Evolutionary conservation across 257 asterid species (phyloP).

Genomic region (Nicotiana benthamiana): DNA sequence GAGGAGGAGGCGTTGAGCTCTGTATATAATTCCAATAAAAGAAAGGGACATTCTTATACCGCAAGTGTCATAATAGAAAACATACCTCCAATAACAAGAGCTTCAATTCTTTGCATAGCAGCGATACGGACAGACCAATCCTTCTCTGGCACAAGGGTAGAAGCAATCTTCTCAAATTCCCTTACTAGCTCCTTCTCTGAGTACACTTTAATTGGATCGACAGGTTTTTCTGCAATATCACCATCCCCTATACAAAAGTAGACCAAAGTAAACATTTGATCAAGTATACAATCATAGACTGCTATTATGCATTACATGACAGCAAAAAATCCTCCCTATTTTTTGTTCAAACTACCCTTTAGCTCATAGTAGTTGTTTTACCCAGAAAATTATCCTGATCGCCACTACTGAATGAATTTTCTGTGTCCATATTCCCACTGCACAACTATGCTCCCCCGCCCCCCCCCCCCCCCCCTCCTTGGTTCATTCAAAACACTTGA

Average conservation of each 20-base stretch:
- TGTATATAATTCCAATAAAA: not conserved
- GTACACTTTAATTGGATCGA: slow-evolving; percentile 85
- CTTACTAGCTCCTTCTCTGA: slow-evolving; percentile 92
- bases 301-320: not conserved
- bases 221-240: slow-evolving; percentile 82
- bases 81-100: slow-evolving; percentile 91
- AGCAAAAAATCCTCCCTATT: not conserved
- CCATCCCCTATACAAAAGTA: slow-evolving; percentile 59
- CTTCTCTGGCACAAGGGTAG: slow-evolving; percentile 90
- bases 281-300: slow-evolving; percentile 1
- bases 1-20: not conserved
- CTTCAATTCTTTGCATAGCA: slow-evolving; percentile 97
- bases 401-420: not conserved
- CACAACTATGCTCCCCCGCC: not conserved
- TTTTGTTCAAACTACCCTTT: slow-evolving; percentile 1
- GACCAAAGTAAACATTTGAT: not conserved
- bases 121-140: slow-evolving; percentile 96
- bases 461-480: not conserved
- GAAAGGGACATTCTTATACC: slow-evolving; percentile 1
- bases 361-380: not conserved
- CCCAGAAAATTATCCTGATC: not conserved
- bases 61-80: slow-evolving; percentile 12
- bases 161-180: slow-evolving; percentile 92
- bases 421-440: not conserved
- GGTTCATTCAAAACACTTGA: not conserved